Evolutionary conservation across 495 filamentous ascomycete genomes (phyloP), one percentile per base, ranked within the genome.

Genomic region (Lichina pygmaea): DNA sequence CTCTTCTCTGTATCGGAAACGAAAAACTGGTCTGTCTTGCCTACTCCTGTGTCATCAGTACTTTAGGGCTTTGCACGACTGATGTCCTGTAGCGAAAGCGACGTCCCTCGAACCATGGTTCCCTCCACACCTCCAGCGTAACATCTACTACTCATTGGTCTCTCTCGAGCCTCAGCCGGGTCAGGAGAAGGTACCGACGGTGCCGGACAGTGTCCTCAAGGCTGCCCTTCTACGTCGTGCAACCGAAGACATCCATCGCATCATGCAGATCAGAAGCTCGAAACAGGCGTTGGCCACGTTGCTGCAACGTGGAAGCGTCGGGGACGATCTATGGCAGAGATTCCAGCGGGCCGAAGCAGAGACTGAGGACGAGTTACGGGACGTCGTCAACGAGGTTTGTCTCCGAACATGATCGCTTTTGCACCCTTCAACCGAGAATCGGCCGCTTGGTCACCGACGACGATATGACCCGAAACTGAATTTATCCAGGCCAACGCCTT

Each of bases 291-390:
- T 92, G 54, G 73, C 77, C 50, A 73, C 73, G 44, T 63, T 97
- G 39, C 59, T 95, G 43, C 82, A 92, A 61, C 66, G 81, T 41
- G 91, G 91, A 1, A 86, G 80, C 58, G 84, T 97, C 1, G 86
- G 91, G 7, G 91, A 97, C 61, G 89, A 97, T 58, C 58, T 95
- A 39, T 94, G 85, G 80, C 89, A 94, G 63, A 67, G 89, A 37
- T 92, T 94, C 57, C 55, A 71, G 53, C 65, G 80, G 38, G 89
- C 86, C 30, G 89, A 97, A 69, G 86, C 86, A 66, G 89, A 95
- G 65, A 91, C 93, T 64, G 85, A 97, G 60, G 86, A 85, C 48
- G 89, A 97, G 60, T 65, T 97, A 34, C 67, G 78, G 50, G 89
- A 97, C 63, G 85, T 94, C 39, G 83, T 94, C 34, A 70, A 75